Conservation (phyloP, 2,329 filamentous ascomycete species). For the Balansia obtecta region DNA sequence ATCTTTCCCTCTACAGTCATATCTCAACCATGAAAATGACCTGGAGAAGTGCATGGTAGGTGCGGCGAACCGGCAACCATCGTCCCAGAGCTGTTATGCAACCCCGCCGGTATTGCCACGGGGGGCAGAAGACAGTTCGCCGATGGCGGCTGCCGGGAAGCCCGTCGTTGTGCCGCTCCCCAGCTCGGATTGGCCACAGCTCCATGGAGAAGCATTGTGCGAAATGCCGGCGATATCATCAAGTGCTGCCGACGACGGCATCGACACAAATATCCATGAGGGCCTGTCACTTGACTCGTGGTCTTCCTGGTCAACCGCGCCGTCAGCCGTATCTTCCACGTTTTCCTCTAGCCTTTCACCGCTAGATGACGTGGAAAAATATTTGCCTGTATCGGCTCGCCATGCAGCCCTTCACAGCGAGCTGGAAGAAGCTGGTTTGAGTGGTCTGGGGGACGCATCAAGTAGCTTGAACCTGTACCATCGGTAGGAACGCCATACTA, state of each 20-base stretch:
- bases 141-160: not conserved
- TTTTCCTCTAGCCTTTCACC: not conserved
- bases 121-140: not conserved
- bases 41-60: slow-evolving; percentile 1
- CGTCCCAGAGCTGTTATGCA: not conserved
- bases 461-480: slow-evolving; percentile 2
- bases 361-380: not conserved
- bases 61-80: not conserved
- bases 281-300: not conserved
- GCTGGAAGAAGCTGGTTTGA: slow-evolving; percentile 6
- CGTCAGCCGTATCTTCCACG: not conserved
- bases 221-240: not conserved
- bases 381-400: not conserved
- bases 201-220: not conserved
- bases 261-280: not conserved
- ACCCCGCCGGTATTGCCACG: not conserved
- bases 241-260: not conserved
- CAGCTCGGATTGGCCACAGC: not conserved
- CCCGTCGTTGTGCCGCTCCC: not conserved
- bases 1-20: not conserved
- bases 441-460: slow-evolving; percentile 3
- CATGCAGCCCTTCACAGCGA: slow-evolving; percentile 3
- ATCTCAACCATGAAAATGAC: slow-evolving; percentile 3
- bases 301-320: not conserved
- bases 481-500: not conserved